Percentiles rank a stretch among this genome's conserved stretches.
Evolutionary conservation across 176 grass and related monocot genomes (phyloP).

Genomic region (Carex parvula): DNA sequence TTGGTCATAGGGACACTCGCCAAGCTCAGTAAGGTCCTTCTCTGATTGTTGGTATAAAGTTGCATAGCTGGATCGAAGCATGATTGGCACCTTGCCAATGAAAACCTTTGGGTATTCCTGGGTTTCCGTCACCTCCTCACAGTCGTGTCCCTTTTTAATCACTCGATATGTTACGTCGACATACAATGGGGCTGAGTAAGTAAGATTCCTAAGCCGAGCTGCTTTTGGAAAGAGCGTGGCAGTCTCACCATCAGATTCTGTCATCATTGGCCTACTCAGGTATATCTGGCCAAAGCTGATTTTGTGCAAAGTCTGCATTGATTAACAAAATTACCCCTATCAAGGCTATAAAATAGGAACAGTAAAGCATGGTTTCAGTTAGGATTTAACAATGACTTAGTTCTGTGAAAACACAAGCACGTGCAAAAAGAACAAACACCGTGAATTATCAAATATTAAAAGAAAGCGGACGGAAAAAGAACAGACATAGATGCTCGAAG

Average conservation of each 20-base stretch:
- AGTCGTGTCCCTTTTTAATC: slow-evolving; percentile 97
- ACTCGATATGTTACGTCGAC: slow-evolving; percentile 91
- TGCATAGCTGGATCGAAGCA: slow-evolving; percentile 95
- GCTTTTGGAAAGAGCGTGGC: slow-evolving; percentile 93
- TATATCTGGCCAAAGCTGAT: slow-evolving; percentile 96
- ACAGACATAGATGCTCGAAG: not conserved
- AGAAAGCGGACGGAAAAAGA: not conserved
- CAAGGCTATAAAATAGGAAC: not conserved
- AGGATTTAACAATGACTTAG: not conserved
- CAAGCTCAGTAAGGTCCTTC: slow-evolving; percentile 91
- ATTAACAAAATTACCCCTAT: not conserved
- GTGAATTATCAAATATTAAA: not conserved
- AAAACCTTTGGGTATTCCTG: slow-evolving; percentile 91
- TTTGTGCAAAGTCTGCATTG: slow-evolving; percentile 76
- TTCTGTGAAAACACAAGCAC: not conserved
- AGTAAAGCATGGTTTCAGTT: not conserved
- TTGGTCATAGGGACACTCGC: slow-evolving; percentile 96
- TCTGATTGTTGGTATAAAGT: slow-evolving; percentile 83
- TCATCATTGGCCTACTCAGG: slow-evolving; percentile 95
- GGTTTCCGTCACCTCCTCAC: slow-evolving; percentile 93
- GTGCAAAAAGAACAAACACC: not conserved
- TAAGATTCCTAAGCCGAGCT: slow-evolving; percentile 86
- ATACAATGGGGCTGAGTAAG: slow-evolving; percentile 91
- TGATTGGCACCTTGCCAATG: slow-evolving; percentile 97
- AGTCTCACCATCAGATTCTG: slow-evolving; percentile 93